phyloP scores from a whole-genome alignment of 345 rosid genomes.

The Corymbia maculata region DNA sequence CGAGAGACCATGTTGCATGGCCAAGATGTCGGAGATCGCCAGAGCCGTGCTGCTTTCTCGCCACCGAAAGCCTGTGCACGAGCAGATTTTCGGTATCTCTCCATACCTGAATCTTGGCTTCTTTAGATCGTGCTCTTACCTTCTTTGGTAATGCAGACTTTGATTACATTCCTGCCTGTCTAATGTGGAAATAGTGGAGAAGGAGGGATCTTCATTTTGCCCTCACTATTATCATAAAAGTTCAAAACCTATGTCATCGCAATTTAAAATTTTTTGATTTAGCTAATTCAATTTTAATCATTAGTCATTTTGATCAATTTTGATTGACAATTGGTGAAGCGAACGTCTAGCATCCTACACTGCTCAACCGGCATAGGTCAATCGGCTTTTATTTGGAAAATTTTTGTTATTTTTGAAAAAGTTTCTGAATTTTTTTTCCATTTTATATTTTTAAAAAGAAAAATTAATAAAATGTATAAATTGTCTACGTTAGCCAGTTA shows the following conservation, averaged over 20 bases:
- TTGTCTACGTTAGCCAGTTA: fast-evolving
- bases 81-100: background rate
- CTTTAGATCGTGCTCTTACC: background rate
- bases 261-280: background rate
- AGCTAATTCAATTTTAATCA: background rate
- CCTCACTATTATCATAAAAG: background rate
- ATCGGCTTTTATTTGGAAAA: fast-evolving
- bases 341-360: fast-evolving
- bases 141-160: background rate
- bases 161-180: background rate
- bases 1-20: background rate
- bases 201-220: background rate
- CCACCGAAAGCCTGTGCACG: background rate
- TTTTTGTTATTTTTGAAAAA: background rate
- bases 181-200: background rate
- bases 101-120: background rate
- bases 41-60: background rate
- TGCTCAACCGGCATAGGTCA: no score
- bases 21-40: background rate
- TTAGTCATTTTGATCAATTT: background rate
- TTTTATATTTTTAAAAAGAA: background rate
- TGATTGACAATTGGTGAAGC: fast-evolving
- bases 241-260: fast-evolving
- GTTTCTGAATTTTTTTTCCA: background rate
- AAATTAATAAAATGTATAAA: background rate